Base-by-base conservation (phyloP, 2,329 filamentous ascomycete genomes). In the Epichloe uncinata region DNA sequence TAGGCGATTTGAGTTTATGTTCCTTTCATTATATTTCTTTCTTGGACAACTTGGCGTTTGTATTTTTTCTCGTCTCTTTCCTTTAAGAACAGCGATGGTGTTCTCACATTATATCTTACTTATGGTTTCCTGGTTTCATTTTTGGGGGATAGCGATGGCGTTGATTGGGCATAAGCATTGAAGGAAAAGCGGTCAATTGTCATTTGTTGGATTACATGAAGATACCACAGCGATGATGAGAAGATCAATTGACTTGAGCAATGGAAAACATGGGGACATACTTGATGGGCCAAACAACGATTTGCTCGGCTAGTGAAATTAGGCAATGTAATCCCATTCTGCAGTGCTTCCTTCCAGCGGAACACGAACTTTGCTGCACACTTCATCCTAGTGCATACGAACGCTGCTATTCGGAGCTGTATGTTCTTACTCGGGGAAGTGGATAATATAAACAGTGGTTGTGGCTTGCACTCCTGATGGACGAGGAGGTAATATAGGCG, bases 121-220 rank as follows among this genome's bases (percentile, higher is more conserved):
- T 37, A 40, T 41, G 18, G n/a, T 35, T 26, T 34, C 8, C 16
- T 41, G 16, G 15, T 42, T 35, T 18, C 16, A 18, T 37, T 36
- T 30, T n/a, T 7, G 35, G 35, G 50, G 50, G 13, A 46, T 42
- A 48, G 50, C 46, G 50, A 49, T 45, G 50, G 42, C 37, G 46
- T 42, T 30, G 42, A 36, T 30, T 22, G 33, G 34, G 42, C 30
- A 33, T 33, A 30, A 36, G 43, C 43, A 47, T 47, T 26, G 11
- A 36, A 41, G 30, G 35, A 38, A 30, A 16, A 33, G 8, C 33
- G 45, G 11, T 22, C 12, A 15, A 13, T 48, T 48, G n/a, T 44
- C 18, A 3, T 3, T 45, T 45, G 37, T 46, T 50, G 45, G 41
- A 40, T 44, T 20, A 20, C n/a, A 18, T 3, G 5, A 38, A 33